Percentiles rank a stretch among this genome's conserved stretches.
Conservation (phyloP, 768 basidiomycete genomes). For the Leccinum uliginosum region DNA sequence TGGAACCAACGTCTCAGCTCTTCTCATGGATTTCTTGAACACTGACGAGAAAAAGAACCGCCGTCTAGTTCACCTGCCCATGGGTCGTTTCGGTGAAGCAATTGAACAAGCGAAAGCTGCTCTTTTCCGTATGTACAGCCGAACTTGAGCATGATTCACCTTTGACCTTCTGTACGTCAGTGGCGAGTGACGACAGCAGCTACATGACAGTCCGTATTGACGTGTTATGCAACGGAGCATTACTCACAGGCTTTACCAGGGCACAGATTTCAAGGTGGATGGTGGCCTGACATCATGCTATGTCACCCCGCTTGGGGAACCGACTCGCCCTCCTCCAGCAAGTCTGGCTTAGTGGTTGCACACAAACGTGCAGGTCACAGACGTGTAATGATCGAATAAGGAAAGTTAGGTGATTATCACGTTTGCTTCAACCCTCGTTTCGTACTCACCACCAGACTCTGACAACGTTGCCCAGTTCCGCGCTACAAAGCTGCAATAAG, state of each 20-base stretch:
- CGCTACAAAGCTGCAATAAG: not conserved
- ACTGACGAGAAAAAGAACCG: constrained; percentile 93
- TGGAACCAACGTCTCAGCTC: constrained; percentile 45
- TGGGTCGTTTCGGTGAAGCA: constrained; percentile 98
- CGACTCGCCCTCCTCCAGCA: constrained; percentile 60
- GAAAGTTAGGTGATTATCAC: not conserved
- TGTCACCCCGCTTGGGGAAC: constrained; percentile 84
- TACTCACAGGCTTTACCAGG: constrained; percentile 38
- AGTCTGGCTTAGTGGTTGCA: constrained; percentile 44
- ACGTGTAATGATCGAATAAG: not conserved
- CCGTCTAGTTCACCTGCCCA: constrained; percentile 84
- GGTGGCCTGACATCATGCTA: constrained; percentile 92
- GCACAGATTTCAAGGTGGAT: constrained; percentile 93
- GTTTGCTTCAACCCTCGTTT: not conserved
- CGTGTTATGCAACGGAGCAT: not conserved
- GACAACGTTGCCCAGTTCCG: not conserved
- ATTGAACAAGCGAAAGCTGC: constrained; percentile 92
- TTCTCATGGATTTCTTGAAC: constrained; percentile 98
- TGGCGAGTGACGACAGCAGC: constrained; percentile 93
- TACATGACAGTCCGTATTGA: constrained; percentile 77
- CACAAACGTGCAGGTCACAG: not conserved
- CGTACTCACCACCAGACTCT: not conserved
- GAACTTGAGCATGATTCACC: constrained; percentile 1
- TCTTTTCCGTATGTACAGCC: constrained; percentile 76
- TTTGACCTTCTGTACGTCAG: constrained; percentile 31